Base-by-base conservation (phyloP, 2,329 filamentous ascomycete genomes). In the Chrysoporthe puriensis region DNA sequence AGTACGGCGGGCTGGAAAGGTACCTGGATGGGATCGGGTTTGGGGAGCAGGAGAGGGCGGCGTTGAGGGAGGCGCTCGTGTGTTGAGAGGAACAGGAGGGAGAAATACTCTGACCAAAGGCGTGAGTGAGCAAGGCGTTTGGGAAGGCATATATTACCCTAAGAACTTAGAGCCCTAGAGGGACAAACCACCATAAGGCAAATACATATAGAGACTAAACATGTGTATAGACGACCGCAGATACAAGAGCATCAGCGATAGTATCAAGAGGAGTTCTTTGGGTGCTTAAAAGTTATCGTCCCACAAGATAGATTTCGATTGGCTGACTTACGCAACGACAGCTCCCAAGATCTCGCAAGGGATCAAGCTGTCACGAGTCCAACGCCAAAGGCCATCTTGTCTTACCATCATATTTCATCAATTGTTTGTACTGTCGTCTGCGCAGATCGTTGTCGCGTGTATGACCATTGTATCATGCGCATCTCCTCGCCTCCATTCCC, bases 1-100 rank as follows among this genome's bases (percentile, higher is more conserved):
- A 79, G 63, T 91, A 93, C 77, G 91, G 91, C 0, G 89, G 91
- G 1, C 80, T 93, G 1, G 79, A 86, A 44, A 77, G 75, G 11
- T 97, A 96, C 78, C 78, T 95, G 66, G 80, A 85, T 67, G 76
- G 77, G 2, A 89, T 91, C 74, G 91, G 90, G 0, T 85, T 92
- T 69, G 78, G 75, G 9, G 72, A 77, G 32, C 74, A 72, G 8
- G 81, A 84, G 67, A 78, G 86, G 68, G 72, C 69, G 11, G 74
- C 69, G 69, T 70, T 87, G 46, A 75, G 80, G 21, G 78, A 85
- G 36, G 71, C 73, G 11, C 72, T 86, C 11, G 72, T 83, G 9
- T 83, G 81, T 63, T 85, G 71, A 78, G 43, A 32, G 13, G 18
- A 6, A 50, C 26, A 8, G 21, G 11, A 8, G 5, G 26, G 40